Percentiles rank a stretch among this genome's conserved stretches.
Conservation (phyloP, 108 stramenopile species). For the Pseudonitzschia delicatissima region DNA sequence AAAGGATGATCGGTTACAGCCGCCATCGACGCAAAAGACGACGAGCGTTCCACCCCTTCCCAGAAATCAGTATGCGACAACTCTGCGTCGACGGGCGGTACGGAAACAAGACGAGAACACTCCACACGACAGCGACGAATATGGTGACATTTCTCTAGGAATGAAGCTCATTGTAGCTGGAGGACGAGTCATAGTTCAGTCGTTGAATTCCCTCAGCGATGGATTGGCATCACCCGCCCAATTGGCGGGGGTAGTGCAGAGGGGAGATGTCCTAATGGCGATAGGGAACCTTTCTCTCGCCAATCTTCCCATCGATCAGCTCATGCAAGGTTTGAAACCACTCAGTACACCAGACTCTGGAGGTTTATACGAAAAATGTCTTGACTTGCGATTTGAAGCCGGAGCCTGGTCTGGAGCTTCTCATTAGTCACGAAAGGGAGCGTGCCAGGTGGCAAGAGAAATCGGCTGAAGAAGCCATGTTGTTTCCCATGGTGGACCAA, state of each 20-base stretch:
- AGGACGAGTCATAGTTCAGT: conserved; percentile 84
- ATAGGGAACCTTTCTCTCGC: conserved; percentile 62
- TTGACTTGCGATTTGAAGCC: conserved; percentile 61
- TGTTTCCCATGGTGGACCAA: conserved; percentile 84
- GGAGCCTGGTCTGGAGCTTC: conserved; percentile 52
- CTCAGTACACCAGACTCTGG: conserved; percentile 56
- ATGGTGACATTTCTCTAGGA: conserved; percentile 77
- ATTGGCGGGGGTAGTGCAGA: conserved; percentile 58
- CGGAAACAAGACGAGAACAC: conserved; percentile 30
- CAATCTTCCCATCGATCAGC: conserved; percentile 61
- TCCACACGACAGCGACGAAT: conserved; percentile 13
- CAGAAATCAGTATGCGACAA: conserved; percentile 40
- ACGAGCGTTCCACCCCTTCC: conserved; percentile 35
- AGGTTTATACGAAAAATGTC: conserved; percentile 50
- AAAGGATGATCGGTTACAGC: neutral
- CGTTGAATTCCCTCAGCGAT: conserved; percentile 57
- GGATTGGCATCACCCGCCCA: conserved; percentile 84
- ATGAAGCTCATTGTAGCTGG: conserved; percentile 74
- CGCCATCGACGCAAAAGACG: neutral
- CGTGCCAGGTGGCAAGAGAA: conserved; percentile 7
- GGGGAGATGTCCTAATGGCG: conserved; percentile 73
- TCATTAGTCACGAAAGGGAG: conserved; percentile 44
- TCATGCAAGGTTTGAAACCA: conserved; percentile 60
- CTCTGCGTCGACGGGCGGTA: conserved; percentile 46
- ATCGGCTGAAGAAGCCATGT: conserved; percentile 36